Percentiles rank a stretch among this genome's conserved stretches.
These are phyloP conservation scores for Carpinus fangiana DNA, from an alignment of 306 rosid genomes.

Conservation along the genomic window DNA sequence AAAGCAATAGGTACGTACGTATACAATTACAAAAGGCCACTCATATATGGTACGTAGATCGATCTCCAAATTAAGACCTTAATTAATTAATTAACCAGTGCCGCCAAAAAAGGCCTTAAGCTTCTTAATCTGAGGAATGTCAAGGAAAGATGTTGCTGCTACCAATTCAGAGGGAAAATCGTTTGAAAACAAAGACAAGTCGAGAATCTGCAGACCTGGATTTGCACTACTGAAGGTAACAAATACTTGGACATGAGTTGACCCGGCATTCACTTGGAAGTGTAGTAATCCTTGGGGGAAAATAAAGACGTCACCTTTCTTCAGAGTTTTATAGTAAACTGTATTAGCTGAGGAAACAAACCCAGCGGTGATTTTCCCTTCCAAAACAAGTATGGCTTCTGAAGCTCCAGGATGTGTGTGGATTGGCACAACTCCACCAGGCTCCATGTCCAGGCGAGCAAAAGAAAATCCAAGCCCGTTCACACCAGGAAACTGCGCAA, in stretches of 20 bases:
- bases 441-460: conserved; percentile 60
- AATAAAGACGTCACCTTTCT: conserved; percentile 7
- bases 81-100: conserved; percentile 21
- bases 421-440: conserved; percentile 64
- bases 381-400: conserved; percentile 41
- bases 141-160: conserved; percentile 53
- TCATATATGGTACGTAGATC: neutral
- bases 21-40: neutral
- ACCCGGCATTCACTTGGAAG: conserved; percentile 67
- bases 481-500: conserved; percentile 58
- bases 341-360: conserved; percentile 42
- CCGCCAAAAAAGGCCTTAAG: conserved; percentile 93
- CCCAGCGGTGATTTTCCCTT: conserved; percentile 63
- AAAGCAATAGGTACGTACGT: too few species aligned
- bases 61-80: too few species aligned
- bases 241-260: conserved; percentile 24
- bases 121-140: conserved; percentile 57
- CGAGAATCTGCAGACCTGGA: conserved; percentile 75
- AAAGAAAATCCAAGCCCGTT: conserved; percentile 77
- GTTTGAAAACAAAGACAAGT: conserved; percentile 58
- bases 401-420: conserved; percentile 83
- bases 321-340: conserved; percentile 54
- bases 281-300: conserved; percentile 77
- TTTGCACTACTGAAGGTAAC: conserved; percentile 63
- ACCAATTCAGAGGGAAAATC: conserved; percentile 59